Conservation (phyloP, 2,329 filamentous ascomycete genomes). For the Setomelanomma holmii region DNA sequence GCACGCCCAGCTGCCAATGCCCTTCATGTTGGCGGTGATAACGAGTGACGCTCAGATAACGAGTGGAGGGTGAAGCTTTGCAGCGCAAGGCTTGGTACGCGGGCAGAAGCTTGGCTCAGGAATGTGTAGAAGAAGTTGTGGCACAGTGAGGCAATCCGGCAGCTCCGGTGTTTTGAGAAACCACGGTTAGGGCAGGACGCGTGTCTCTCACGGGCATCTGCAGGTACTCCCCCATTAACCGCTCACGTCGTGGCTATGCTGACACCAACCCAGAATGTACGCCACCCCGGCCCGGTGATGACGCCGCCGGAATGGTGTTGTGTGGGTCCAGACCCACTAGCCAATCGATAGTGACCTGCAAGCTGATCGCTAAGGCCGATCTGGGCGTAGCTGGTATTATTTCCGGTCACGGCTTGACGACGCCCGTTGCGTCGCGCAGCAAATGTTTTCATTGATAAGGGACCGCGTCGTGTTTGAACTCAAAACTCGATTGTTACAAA, state of each 20-base stretch:
- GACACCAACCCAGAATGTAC: too few species aligned
- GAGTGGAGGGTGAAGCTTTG: constrained; percentile 16
- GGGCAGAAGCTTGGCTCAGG: constrained; percentile 12
- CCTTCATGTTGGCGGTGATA: constrained; percentile 15
- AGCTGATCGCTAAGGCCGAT: neutral
- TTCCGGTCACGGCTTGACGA: neutral
- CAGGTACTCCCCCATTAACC: constrained; percentile 8
- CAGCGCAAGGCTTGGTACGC: constrained; percentile 18
- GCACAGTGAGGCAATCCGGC: neutral
- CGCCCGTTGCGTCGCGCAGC: neutral
- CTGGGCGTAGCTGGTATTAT: neutral
- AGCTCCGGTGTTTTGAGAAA: constrained; percentile 3
- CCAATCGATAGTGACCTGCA: neutral
- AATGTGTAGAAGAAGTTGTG: neutral
- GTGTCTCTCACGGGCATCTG: constrained; percentile 7
- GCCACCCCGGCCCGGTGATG: too few species aligned
- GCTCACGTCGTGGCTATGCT: constrained; percentile 4
- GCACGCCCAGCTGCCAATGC: constrained; percentile 5
- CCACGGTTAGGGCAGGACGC: constrained; percentile 1
- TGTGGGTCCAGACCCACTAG: neutral
- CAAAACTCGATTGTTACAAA: neutral
- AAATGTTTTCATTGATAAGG: neutral
- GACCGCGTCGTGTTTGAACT: neutral
- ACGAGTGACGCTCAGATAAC: constrained; percentile 9
- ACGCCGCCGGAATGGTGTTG: neutral